Evolutionary conservation across 805 yeast species (phyloP).

Genomic region (Yarrowia deformans): DNA sequence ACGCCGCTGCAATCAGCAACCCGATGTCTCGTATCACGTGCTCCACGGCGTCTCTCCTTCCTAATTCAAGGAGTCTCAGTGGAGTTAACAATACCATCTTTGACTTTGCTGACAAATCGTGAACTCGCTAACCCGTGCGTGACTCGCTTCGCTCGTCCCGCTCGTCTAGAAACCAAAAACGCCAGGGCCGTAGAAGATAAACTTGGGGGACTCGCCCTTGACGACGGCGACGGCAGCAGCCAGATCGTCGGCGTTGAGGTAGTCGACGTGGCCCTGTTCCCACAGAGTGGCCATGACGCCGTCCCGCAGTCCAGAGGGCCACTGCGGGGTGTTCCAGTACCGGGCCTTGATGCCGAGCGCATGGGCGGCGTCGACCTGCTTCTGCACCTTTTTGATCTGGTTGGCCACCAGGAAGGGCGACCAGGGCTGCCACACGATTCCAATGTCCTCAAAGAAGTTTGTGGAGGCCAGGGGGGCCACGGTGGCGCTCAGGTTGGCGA

Average conservation of each 20-base stretch:
- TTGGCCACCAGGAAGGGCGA: constrained; percentile 39
- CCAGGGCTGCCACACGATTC: constrained; percentile 46
- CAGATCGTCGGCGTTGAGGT: constrained; percentile 69
- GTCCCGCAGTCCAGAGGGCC: constrained; percentile 62
- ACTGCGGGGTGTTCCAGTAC: constrained; percentile 74
- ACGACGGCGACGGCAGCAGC: constrained; percentile 49
- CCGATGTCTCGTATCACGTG: too few relatives aligned
- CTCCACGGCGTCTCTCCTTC: too few relatives aligned
- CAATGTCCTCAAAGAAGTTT: constrained; percentile 47
- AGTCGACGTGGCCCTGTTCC: constrained; percentile 58
- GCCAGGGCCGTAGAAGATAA: constrained; percentile 16
- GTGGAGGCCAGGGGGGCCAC: constrained; percentile 53
- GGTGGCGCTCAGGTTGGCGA: constrained; percentile 44
- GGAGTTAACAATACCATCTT: too few relatives aligned
- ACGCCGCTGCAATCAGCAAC: too few relatives aligned
- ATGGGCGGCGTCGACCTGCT: constrained; percentile 44
- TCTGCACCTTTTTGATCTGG: constrained; percentile 30
- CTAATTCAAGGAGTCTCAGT: too few relatives aligned
- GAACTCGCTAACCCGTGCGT: too few relatives aligned
- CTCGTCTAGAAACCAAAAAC: too few relatives aligned
- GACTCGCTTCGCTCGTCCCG: too few relatives aligned
- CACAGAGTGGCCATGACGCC: constrained; percentile 60
- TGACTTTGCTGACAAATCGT: too few relatives aligned
- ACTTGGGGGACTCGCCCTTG: constrained; percentile 24
- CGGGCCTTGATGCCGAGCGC: constrained; percentile 60